A percentile compares a stretch with the other conserved stretches of the same genome.
Conservation (phyloP, 1,284 basidiomycete genomes). For the Melampsora abietis-canadensis region DNA sequence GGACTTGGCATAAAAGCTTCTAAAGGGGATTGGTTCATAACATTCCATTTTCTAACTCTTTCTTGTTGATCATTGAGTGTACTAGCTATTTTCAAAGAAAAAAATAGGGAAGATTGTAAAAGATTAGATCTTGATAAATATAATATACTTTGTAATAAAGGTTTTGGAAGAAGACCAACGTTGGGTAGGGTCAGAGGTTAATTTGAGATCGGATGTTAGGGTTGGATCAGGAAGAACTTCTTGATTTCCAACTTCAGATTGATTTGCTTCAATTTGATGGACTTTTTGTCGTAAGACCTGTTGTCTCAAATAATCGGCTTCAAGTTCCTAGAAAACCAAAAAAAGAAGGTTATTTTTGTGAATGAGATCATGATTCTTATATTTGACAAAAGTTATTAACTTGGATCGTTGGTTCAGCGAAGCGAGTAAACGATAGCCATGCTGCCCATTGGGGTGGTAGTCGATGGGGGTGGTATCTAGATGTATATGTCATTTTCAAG, state of each 20-base stretch:
- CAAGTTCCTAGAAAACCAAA: conserved; percentile 11
- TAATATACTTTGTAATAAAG: too few relatives aligned
- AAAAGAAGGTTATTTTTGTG: not conserved
- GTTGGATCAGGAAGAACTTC: too few relatives aligned
- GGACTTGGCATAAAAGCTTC: conserved; percentile 1
- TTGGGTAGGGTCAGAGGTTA: too few relatives aligned
- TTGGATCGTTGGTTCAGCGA: conserved; percentile 12
- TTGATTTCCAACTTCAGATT: too few relatives aligned
- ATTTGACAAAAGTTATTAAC: not conserved
- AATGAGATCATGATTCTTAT: not conserved
- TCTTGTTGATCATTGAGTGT: not conserved
- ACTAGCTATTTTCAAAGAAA: too few relatives aligned
- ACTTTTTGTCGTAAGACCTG: conserved; percentile 19
- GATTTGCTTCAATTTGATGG: not conserved
- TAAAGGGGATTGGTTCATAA: not conserved
- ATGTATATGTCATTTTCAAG: not conserved
- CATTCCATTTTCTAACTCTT: conserved; percentile 7
- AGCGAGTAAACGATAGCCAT: conserved; percentile 32
- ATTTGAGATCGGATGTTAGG: too few relatives aligned
- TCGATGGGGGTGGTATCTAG: conserved; percentile 33
- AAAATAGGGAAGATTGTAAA: too few relatives aligned
- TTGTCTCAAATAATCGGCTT: conserved; percentile 19
- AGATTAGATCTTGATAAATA: too few relatives aligned
- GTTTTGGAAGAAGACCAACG: too few relatives aligned
- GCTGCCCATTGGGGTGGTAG: conserved; percentile 38